These are phyloP conservation scores for Lepidium campestre DNA, from an alignment of 441 rosid genomes.

Conservation along the genomic window DNA sequence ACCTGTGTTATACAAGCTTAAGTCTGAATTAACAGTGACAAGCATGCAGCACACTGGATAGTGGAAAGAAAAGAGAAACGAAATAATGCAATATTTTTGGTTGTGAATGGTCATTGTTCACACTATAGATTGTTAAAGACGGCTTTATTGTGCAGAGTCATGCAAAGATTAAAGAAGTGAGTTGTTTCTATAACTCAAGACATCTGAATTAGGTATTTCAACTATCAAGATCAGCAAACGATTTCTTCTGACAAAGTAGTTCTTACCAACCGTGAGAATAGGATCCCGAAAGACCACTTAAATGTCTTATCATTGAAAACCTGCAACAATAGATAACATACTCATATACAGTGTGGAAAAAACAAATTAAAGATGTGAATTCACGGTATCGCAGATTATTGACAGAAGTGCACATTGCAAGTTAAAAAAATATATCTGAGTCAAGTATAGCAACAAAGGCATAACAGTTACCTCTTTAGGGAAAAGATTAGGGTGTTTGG, in stretches of 20 bases:
- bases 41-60: neutral
- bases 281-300: slow-evolving; percentile 96
- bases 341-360: slow-evolving; percentile 2
- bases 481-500: slow-evolving; percentile 78
- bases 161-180: neutral
- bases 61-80: neutral
- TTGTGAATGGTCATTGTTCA: neutral
- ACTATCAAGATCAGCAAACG: neutral
- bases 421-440: neutral
- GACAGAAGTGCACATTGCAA: slow-evolving; percentile 5
- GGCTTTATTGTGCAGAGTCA: neutral
- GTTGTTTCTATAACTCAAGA: neutral
- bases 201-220: neutral
- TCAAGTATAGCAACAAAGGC: neutral
- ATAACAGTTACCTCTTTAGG: slow-evolving; percentile 71
- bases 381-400: neutral
- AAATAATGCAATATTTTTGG: neutral
- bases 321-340: slow-evolving; percentile 36
- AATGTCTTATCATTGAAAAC: slow-evolving; percentile 85
- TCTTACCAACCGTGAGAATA: slow-evolving; percentile 92
- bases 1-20: slow-evolving; percentile 45
- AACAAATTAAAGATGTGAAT: neutral
- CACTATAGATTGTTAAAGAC: neutral
- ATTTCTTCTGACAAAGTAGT: neutral
- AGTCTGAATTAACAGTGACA: neutral